These are phyloP conservation scores for Aphanocladium album DNA, from an alignment of 2,329 filamentous ascomycete species.

Conservation along the genomic window DNA sequence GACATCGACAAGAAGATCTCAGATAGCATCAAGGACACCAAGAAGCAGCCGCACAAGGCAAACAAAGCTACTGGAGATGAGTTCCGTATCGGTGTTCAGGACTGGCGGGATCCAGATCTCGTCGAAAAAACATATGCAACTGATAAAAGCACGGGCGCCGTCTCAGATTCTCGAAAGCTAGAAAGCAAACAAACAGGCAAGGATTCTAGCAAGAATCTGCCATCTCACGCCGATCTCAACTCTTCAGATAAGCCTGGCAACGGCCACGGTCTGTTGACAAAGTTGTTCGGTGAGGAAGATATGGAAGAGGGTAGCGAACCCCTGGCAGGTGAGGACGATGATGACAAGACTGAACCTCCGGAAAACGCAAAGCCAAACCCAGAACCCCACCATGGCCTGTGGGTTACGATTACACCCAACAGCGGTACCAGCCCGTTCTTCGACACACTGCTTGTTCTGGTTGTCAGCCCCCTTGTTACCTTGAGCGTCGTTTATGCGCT, in stretches of 20 bases:
- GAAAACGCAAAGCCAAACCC: conserved; percentile 18
- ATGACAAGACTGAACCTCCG: conserved; percentile 19
- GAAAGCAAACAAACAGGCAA: conserved; percentile 11
- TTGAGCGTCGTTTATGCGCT: conserved; percentile 89
- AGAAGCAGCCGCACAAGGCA: conserved; percentile 23
- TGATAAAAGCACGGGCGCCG: conserved; percentile 14
- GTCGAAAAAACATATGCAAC: conserved; percentile 22
- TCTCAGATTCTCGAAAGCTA: conserved; percentile 1
- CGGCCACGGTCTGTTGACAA: conserved; percentile 37
- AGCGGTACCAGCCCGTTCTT: conserved; percentile 90
- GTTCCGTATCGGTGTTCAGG: conserved; percentile 79
- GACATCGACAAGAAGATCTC: conserved; percentile 40
- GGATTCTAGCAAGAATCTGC: not conserved
- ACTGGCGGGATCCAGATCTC: conserved; percentile 73
- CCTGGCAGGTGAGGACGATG: conserved; percentile 20
- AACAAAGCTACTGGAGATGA: conserved; percentile 44
- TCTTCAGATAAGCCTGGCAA: conserved; percentile 17
- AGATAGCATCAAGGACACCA: conserved; percentile 37
- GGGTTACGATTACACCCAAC: conserved; percentile 93
- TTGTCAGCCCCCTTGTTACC: conserved; percentile 88
- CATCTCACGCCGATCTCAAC: not conserved
- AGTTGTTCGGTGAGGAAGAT: conserved; percentile 44
- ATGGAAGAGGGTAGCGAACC: not conserved
- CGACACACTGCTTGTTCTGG: conserved; percentile 92
- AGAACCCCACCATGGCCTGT: conserved; percentile 64